Evolutionary conservation across 169 alveolate species (phyloP), one percentile per base, ranked within the genome.

Genomic region (Cryptosporidium canis): DNA sequence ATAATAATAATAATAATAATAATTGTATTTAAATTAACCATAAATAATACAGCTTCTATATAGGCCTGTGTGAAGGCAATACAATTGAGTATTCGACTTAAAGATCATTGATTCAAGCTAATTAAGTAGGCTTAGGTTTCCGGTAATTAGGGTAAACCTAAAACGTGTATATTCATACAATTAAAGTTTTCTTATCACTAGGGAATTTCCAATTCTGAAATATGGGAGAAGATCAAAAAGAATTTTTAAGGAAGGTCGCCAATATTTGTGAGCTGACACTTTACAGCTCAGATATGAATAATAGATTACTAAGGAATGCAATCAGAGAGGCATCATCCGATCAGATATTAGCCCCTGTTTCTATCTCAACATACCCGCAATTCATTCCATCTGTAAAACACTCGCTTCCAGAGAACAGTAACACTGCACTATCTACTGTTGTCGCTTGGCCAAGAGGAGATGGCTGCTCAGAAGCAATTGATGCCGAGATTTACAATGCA

Each of bases 371-470:
- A 18, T 77, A 77, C 58, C 87, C 87, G 14, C 87, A 77, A 58
- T 77, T 56, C 37, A 61, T 77, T 37, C 87, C 87, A 41, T 35
- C 77, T 55, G 63, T 77, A 16, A 77, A 77, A 31, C 72, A 77
- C 29, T 55, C 87, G 0, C 61, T 77, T 3, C 72, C 87, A 9
- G 64, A 77, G 14, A 37, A 58, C 41, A 39, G 53, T 24, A 77
- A 18, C 16, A 55, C 71, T 2, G 65, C 72, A 58, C n/a, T 77
- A 21, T 77, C 87, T 9, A 77, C 87, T 14, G 87, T 77, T 58
- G 72, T 77, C 3, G 87, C 87, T 14, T 77, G 87, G 87, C 87
- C 87, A 35, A 77, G 61, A 77, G 87, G 87, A 35, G 87, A 77
- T 41, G 87, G 87, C n/a, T 77, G 87, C 21, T 43, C 70, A 16